Evolutionary conservation across 768 basidiomycete genomes (phyloP), one percentile per base, ranked within the genome.

Genomic region (Suillus spraguei): DNA sequence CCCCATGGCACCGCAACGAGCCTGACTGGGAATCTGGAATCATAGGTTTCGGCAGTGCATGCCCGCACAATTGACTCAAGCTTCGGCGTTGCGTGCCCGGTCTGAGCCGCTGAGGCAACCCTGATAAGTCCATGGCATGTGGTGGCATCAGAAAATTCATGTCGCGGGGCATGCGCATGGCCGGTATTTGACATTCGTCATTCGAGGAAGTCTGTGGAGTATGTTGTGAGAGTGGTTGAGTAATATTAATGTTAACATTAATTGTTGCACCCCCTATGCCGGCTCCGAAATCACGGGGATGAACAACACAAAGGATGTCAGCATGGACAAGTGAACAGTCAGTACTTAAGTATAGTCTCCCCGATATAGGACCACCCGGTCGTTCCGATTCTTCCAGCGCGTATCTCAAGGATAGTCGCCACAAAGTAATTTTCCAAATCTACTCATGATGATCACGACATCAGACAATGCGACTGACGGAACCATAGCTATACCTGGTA

Each of bases 1-100:
- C 49, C 49, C 49, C 49, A 50, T 28, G 49, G 49, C 49, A 50
- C 49, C 49, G 24, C 49, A 49, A 49, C 28, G 46, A 47, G 22
- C 13, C 46, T 3, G 47, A 49, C 17, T 20, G 16, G 28, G 4
- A 28, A 20, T 13, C 22, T 47, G 46, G n/a, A 2, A 44, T 10
- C 46, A 47, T 22, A 24, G 47, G 47, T 47, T 24, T 24, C 47
- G 47, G 47, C 46, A 11, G 46, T 47, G 46, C 22, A 3, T 46
- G 20, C 44, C 44, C 44, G 44, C n/a, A n/a, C n/a, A 6, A 47
- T 24, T 24, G 22, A 47, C 11, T 6, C 35, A 46, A 22, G 46
- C 22, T 50, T 28, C 49, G 49, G 49, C 28, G 4, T 8, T 28
- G 8, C 14, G 17, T 28, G 16, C 8, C 24, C 24, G 49, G 16